Evolutionary conservation across 768 basidiomycete genomes (phyloP).

Genomic region (Mycena crocata): DNA sequence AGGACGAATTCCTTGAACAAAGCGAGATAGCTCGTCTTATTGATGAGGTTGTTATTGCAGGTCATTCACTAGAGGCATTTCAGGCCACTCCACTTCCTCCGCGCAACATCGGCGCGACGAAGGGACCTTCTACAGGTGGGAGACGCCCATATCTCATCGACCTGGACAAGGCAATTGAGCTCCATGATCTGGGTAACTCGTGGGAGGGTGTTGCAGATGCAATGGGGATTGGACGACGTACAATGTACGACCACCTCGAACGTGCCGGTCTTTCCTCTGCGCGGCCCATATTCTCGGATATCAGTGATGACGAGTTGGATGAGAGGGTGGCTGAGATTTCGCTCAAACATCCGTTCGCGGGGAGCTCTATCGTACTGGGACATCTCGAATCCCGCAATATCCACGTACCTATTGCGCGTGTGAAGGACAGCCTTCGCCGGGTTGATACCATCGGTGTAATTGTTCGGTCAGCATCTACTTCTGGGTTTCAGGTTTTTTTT

Average conservation of each 20-base stretch:
- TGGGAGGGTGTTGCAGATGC: slow-evolving; percentile 40
- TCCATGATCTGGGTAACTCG: slow-evolving; percentile 41
- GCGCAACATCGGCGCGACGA: slow-evolving; percentile 3
- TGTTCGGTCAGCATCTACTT: slow-evolving; percentile 28
- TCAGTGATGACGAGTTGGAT: slow-evolving; percentile 38
- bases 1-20: slow-evolving; percentile 10
- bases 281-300: slow-evolving; percentile 28
- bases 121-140: background rate
- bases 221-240: slow-evolving; percentile 33
- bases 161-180: slow-evolving; percentile 32
- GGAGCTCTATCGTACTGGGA: slow-evolving; percentile 42
- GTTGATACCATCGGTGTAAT: slow-evolving; percentile 46
- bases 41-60: background rate
- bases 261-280: slow-evolving; percentile 26
- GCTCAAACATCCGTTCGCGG: slow-evolving; percentile 39
- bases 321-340: slow-evolving; percentile 33
- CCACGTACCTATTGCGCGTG: slow-evolving; percentile 37
- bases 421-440: slow-evolving; percentile 39
- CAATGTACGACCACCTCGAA: slow-evolving; percentile 37
- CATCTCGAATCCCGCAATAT: slow-evolving; percentile 41
- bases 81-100: background rate
- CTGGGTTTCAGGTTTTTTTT: background rate
- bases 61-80: background rate
- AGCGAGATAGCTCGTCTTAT: background rate
- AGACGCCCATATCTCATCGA: slow-evolving; percentile 39